Conservation (phyloP, 2,329 filamentous ascomycete species). For the Alternaria sp. region DNA sequence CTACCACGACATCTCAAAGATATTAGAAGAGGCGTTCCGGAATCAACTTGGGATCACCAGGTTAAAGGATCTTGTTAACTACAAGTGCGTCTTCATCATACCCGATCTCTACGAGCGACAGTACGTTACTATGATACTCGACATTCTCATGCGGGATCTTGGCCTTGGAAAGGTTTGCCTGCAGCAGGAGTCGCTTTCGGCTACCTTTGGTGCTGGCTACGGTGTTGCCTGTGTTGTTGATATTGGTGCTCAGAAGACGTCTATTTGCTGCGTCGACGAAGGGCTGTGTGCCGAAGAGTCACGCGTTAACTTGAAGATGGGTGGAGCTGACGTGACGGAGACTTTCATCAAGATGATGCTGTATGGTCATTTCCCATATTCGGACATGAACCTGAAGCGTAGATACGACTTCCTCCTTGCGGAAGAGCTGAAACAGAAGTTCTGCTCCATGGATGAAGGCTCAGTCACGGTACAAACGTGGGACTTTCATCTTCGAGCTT, state of each 20-base stretch:
- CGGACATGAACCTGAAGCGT: slow-evolving; percentile 88
- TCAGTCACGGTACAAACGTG: slow-evolving; percentile 88
- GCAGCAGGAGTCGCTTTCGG: slow-evolving; percentile 94
- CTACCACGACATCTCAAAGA: slow-evolving; percentile 85
- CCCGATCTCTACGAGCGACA: slow-evolving; percentile 96
- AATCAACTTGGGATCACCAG: slow-evolving; percentile 81
- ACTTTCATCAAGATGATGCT: slow-evolving; percentile 98
- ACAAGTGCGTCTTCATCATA: slow-evolving; percentile 96
- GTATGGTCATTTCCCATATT: slow-evolving; percentile 93
- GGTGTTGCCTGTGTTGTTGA: slow-evolving; percentile 95
- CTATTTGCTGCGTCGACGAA: slow-evolving; percentile 95
- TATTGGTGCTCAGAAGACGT: slow-evolving; percentile 96
- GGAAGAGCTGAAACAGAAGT: slow-evolving; percentile 93
- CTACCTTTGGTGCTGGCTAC: slow-evolving; percentile 93
- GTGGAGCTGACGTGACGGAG: slow-evolving; percentile 91
- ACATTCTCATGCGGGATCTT: slow-evolving; percentile 88
- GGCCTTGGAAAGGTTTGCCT: slow-evolving; percentile 90
- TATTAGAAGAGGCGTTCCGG: slow-evolving; percentile 86
- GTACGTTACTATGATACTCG: slow-evolving; percentile 85
- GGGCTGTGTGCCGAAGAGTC: slow-evolving; percentile 95
- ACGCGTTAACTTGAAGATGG: slow-evolving; percentile 92
- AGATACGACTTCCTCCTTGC: slow-evolving; percentile 93
- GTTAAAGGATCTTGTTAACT: slow-evolving; percentile 85
- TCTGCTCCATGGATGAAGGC: slow-evolving; percentile 89
- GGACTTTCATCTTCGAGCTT: slow-evolving; percentile 89